Base-by-base conservation (phyloP, 1,284 basidiomycete species). In the Rhodotorula glutinis region DNA sequence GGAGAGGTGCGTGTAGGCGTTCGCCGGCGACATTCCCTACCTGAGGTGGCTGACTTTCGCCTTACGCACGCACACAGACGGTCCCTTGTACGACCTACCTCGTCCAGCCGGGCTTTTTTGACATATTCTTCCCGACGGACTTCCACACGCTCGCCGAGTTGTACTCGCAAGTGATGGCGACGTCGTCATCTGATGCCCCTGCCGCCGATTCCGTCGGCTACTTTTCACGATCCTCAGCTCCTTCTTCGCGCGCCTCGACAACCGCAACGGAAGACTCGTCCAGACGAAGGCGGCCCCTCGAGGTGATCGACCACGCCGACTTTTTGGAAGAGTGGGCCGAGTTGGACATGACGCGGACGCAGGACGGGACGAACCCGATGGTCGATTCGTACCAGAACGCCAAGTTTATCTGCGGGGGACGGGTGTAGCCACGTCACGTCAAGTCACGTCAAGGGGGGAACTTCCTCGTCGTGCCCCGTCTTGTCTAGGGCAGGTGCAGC, bases 111-210 rank as follows among this genome's bases (percentile, higher is more conserved):
- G 96, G 96, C 17, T 95, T 87, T 81, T 99, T 99, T 79, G 96
- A 99, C 80, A 98, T 98, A 72, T 93, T 99, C 83, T 99, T 98
- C 82, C 96, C 96, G 2, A 98, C 95, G 11, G 82, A 94, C 77
- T 99, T 98, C 74, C 85, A 86, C 60, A 84, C 85, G 27, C 82
- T 98, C 33, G 83, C 88, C 57, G 90, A 93, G 77, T 88, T 93
- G 84, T 96, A 96, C 79, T 88, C 91, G 76, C 83, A 87, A 73
- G 84, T 89, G 70, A 85, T 95, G 71, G 30, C n/a, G n/a, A n/a
- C n/a, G n/a, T n/a, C n/a, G 33, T 33, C 23, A 49, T 13, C 47
- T 13, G 3, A 8, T 19, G 21, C 1, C 1, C 30, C n/a, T n/a
- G 30, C 30, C 56, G 23, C 4, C 44, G 17, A 10, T 17, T 9